These are phyloP conservation scores for Penicillium steckii DNA, from an alignment of 495 filamentous ascomycete species.

Conservation along the genomic window DNA sequence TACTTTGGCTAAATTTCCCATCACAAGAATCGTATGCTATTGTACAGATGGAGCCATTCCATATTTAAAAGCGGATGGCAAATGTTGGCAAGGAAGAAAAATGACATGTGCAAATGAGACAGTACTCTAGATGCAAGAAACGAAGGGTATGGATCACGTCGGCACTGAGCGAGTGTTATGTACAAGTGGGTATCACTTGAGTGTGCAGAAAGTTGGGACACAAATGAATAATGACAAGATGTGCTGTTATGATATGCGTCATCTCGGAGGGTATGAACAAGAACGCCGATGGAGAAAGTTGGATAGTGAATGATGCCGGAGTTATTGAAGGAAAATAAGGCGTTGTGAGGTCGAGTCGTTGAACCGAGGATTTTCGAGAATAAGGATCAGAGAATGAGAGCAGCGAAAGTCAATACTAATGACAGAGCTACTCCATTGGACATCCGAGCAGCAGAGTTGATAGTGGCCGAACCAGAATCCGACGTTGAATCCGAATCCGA, in stretches of 20 bases:
- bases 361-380: not conserved
- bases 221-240: not conserved
- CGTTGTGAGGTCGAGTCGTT: not conserved
- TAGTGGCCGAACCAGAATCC: not conserved
- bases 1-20: not conserved
- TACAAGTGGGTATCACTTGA: conserved; percentile 3
- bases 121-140: conserved; percentile 15
- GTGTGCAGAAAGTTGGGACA: not conserved
- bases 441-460: conserved; percentile 3
- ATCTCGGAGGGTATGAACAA: conserved; percentile 2
- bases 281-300: conserved; percentile 3
- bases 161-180: not conserved
- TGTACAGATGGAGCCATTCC: not conserved
- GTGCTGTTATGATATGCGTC: not conserved
- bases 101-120: conserved; percentile 10
- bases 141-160: not conserved
- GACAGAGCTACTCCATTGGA: not conserved
- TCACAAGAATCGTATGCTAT: not conserved
- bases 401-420: not conserved
- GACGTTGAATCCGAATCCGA: not conserved
- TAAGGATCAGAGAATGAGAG: not conserved
- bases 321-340: not conserved
- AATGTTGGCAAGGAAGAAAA: not conserved
- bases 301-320: not conserved
- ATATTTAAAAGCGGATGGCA: not conserved